Conservation (phyloP, 805 yeast species). For the Lipomyces starkeyi region DNA sequence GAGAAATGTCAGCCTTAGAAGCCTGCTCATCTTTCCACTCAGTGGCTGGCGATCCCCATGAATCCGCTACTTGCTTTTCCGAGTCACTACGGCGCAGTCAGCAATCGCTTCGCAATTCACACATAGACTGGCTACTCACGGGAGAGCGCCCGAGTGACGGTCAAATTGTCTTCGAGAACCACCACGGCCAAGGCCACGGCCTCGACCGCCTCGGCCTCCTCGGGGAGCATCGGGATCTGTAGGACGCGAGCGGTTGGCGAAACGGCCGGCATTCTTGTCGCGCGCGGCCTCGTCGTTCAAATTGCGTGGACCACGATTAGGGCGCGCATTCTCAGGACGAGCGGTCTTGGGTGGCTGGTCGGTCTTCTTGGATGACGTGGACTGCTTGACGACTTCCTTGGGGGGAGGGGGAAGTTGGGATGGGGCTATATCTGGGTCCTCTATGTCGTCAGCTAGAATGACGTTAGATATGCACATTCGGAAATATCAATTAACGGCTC, state of each 20-base stretch:
- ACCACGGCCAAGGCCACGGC: conserved; percentile 31
- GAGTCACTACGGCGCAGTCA: conserved; percentile 59
- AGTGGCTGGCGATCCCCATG: conserved; percentile 65
- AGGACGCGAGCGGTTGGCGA: conserved; percentile 47
- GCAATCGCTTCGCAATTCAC: neutral
- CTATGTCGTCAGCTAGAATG: conserved; percentile 71
- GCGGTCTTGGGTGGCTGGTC: conserved; percentile 83
- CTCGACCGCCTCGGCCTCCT: conserved; percentile 34
- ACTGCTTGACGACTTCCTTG: conserved; percentile 73
- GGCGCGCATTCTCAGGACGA: conserved; percentile 59
- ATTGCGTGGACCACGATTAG: conserved; percentile 65
- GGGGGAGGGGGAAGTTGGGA: conserved; percentile 52
- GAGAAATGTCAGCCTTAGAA: conserved; percentile 59
- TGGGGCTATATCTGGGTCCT: conserved; percentile 60
- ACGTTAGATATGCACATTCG: neutral
- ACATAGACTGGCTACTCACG: conserved; percentile 24
- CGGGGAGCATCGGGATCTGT: conserved; percentile 36
- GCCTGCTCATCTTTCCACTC: conserved; percentile 73
- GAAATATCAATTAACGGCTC: neutral
- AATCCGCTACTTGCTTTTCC: conserved; percentile 79
- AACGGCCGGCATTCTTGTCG: conserved; percentile 68
- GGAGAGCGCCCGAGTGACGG: conserved; percentile 65
- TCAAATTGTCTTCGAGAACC: conserved; percentile 51
- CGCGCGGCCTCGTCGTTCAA: conserved; percentile 85
- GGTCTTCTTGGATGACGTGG: conserved; percentile 79